A percentile compares a stretch with the other conserved stretches of the same genome.
These are phyloP conservation scores for Leptomonas pyrrhocoris DNA, from an alignment of 208 protist species.

Conservation along the genomic window DNA sequence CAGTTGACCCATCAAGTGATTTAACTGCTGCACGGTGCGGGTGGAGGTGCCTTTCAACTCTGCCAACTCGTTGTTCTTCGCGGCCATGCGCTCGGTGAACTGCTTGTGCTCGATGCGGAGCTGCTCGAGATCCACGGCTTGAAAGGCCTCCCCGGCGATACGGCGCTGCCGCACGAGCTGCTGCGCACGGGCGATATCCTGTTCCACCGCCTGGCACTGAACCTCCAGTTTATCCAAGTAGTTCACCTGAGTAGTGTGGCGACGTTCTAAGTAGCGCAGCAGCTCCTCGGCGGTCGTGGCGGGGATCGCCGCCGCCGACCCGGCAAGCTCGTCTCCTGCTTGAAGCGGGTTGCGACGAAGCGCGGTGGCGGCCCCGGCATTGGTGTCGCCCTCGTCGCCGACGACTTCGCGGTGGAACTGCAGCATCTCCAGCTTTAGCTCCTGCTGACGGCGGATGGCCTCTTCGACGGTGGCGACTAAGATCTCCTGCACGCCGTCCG, in stretches of 20 bases:
- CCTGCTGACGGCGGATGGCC: constrained; percentile 56
- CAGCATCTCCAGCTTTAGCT: constrained; percentile 76
- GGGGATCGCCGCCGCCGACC: constrained; percentile 5
- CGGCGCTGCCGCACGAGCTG: constrained; percentile 88
- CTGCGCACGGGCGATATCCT: constrained; percentile 82
- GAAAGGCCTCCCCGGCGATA: constrained; percentile 92
- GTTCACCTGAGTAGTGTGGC: constrained; percentile 60
- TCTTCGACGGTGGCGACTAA: constrained; percentile 83
- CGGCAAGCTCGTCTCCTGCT: constrained; percentile 17
- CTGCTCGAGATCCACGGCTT: constrained; percentile 96
- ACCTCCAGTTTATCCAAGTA: constrained; percentile 88
- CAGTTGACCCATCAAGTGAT: constrained; percentile 87
- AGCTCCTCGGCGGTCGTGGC: constrained; percentile 83
- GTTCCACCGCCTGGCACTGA: constrained; percentile 81
- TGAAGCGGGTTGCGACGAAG: too few relatives aligned
- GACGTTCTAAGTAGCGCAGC: constrained; percentile 81
- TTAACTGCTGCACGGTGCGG: constrained; percentile 92
- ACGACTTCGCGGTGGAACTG: constrained; percentile 82
- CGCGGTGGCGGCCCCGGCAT: not conserved
- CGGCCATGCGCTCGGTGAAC: constrained; percentile 93
- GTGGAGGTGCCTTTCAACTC: constrained; percentile 95
- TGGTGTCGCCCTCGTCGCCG: constrained; percentile 12
- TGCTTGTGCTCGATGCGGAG: constrained; percentile 96
- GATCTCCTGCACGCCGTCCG: constrained; percentile 63
- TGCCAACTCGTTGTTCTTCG: constrained; percentile 94